Conservation (phyloP, 257 asterid genomes). For the Solanum sitiens region DNA sequence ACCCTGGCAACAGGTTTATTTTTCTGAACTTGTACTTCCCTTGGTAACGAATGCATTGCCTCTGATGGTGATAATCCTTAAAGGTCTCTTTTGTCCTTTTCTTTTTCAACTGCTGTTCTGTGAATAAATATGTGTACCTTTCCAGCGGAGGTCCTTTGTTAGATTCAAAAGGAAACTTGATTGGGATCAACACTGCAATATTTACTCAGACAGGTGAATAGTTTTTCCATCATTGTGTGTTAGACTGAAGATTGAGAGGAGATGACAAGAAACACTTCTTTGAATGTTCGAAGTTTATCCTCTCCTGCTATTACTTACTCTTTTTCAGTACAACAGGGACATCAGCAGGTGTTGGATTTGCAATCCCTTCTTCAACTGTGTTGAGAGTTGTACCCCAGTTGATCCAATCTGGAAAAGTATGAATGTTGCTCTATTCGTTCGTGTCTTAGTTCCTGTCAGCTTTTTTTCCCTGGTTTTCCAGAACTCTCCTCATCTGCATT, state of each 20-base stretch:
- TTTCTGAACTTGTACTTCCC: not conserved
- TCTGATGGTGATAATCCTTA: not conserved
- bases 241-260: not conserved
- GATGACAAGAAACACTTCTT: not conserved
- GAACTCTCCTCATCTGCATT: not conserved
- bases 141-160: conserved; percentile 90
- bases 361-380: conserved; percentile 89
- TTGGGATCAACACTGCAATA: conserved; percentile 95
- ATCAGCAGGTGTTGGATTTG: conserved; percentile 95
- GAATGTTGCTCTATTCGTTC: not conserved
- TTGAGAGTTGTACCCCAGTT: conserved; percentile 87
- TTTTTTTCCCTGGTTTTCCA: not conserved
- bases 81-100: not conserved
- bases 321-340: conserved; percentile 45
- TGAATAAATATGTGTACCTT: not conserved
- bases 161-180: conserved; percentile 81
- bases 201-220: conserved; percentile 79
- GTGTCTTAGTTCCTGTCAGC: not conserved
- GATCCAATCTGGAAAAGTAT: conserved; percentile 76
- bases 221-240: not conserved
- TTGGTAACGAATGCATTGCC: not conserved
- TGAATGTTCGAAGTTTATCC: not conserved
- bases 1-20: conserved; percentile 93
- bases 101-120: not conserved
- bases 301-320: not conserved